Base-by-base conservation (phyloP, 768 basidiomycete species). In the Leccinum incarnatum region DNA sequence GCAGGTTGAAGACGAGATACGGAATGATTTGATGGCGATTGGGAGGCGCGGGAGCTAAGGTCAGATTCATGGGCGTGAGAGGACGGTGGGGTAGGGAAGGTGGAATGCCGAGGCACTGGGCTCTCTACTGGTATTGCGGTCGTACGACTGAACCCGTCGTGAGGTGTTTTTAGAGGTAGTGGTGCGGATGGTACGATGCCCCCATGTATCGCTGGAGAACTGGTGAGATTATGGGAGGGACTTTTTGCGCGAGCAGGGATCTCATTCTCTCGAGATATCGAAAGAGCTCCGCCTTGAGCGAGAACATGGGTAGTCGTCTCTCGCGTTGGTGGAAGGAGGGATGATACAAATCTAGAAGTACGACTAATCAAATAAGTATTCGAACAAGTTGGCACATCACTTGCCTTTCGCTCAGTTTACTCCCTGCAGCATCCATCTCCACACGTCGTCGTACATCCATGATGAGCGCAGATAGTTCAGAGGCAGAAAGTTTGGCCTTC, bases 371-470 rank as follows among this genome's bases (percentile, higher is more conserved):
- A n/a, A 21, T 11, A 2, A 0, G 1, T 6, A 25, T 49, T 11
- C 10, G 23, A 12, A 50, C 23, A 2, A 12, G 14, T 4, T 34
- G 15, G 1, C 8, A 12, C 23, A 45, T 30, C 5, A 52, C 61
- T 49, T 52, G 21, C 69, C 68, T 72, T 56, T 58, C 49, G 30
- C 61, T 50, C n/a, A 57, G 25, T 36, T 63, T 61, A 14, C 37
- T 61, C 21, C 51, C 61, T 9, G 80, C 85, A 46, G 80, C 78
- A 64, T 88, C 87, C 62, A 81, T 81, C 67, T 96, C 94, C 8
- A 96, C 86, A 8, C 87, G 77, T 55, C 86, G 76, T 21, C 95
- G 81, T 15, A 95, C 87, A 59, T 94, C 89, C 56, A 78, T 76
- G 14, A 96, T 72, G 0, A 92, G 78, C 9, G 82, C 73, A 63